phyloP scores from a whole-genome alignment of 2,329 filamentous ascomycete species.

The Venturia pyrina region DNA sequence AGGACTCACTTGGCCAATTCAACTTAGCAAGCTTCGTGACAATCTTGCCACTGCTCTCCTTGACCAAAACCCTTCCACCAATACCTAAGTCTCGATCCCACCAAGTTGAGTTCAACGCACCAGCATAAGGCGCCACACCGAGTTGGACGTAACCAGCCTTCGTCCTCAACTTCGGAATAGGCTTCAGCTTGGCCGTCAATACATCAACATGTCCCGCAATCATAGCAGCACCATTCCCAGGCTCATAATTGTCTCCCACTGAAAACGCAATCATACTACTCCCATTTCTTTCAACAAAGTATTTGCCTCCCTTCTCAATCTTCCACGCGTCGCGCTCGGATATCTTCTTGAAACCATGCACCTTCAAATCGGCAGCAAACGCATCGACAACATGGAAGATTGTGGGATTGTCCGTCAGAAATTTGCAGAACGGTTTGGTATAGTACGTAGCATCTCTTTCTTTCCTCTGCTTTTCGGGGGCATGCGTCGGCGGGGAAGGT shows the following conservation, averaged over 20 bases:
- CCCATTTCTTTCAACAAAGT: constrained; percentile 78
- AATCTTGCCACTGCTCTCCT: constrained; percentile 66
- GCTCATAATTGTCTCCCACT: constrained; percentile 68
- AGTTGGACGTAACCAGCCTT: constrained; percentile 82
- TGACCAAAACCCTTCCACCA: constrained; percentile 79
- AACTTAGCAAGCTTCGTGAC: constrained; percentile 76
- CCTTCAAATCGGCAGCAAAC: constrained; percentile 62
- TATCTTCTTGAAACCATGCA: constrained; percentile 68
- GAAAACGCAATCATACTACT: constrained; percentile 78
- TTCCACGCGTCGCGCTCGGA: constrained; percentile 75
- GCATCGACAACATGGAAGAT: constrained; percentile 82
- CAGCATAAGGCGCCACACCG: constrained; percentile 77
- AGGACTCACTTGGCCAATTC: constrained; percentile 65
- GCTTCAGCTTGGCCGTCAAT: constrained; percentile 73
- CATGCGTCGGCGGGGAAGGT: constrained; percentile 9
- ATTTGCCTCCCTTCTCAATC: constrained; percentile 72
- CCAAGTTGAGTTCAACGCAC: constrained; percentile 81
- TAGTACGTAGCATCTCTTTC: constrained; percentile 34
- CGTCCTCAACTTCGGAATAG: constrained; percentile 72
- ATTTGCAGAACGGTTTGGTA: constrained; percentile 75
- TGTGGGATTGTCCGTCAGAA: constrained; percentile 82
- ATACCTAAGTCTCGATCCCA: constrained; percentile 93
- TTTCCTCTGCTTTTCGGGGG: not conserved
- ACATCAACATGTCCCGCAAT: constrained; percentile 90
- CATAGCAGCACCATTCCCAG: constrained; percentile 79